Conservation (phyloP, 148 eudicot species). For the Cornus suecica region DNA sequence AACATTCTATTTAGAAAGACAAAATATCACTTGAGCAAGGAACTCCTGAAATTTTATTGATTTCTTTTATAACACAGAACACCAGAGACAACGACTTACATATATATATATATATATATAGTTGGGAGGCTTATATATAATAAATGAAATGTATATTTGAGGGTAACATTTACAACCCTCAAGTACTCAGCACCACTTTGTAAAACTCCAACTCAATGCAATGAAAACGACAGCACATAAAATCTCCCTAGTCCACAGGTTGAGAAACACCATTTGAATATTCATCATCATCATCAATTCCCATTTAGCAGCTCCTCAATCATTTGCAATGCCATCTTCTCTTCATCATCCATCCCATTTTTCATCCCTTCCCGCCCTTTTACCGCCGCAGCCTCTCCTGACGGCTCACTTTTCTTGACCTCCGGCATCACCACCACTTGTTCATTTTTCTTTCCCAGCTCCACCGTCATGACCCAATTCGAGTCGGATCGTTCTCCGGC, state of each 20-base stretch:
- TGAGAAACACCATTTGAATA: neutral
- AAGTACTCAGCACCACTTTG: neutral
- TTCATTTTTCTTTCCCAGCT: slow-evolving; percentile 9
- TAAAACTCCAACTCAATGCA: neutral
- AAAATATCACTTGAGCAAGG: too few species aligned
- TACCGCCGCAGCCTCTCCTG: neutral
- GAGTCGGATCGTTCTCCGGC: slow-evolving; percentile 20
- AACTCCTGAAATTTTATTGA: too few species aligned
- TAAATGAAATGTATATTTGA: too few species aligned
- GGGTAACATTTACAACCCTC: neutral
- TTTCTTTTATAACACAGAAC: too few species aligned
- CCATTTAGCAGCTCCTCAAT: slow-evolving; percentile 27
- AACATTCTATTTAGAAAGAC: too few species aligned
- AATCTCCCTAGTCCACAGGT: neutral
- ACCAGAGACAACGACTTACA: neutral
- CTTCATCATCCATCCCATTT: slow-evolving; percentile 20
- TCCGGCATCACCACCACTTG: neutral
- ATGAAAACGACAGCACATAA: neutral
- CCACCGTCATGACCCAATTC: slow-evolving; percentile 27
- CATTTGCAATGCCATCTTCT: slow-evolving; percentile 25
- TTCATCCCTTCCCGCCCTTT: neutral
- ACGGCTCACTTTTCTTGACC: neutral
- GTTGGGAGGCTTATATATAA: neutral
- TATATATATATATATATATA: too few species aligned
- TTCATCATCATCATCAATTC: neutral